phyloP scores from a whole-genome alignment of 2,329 filamentous ascomycete species.

The Huntiella omanensis region DNA sequence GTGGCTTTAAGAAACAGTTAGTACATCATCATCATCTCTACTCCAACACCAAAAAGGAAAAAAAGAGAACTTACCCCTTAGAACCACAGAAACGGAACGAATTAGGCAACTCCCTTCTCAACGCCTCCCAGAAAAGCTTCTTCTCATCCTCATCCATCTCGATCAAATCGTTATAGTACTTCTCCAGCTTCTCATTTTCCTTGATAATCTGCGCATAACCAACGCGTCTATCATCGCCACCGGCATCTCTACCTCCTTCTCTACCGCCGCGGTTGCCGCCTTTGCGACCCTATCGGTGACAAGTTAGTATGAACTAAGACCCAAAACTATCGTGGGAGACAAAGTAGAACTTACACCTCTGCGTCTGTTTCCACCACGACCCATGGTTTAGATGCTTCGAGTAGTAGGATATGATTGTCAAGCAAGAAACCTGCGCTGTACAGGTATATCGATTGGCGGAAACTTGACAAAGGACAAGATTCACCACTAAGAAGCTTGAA shows the following conservation, averaged over 20 bases:
- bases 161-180: conserved; percentile 65
- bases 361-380: conserved; percentile 10
- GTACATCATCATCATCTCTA: conserved; percentile 3
- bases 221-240: conserved; percentile 7
- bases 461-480: too few species aligned
- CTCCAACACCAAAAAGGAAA: not conserved
- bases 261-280: conserved; percentile 10
- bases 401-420: too few species aligned
- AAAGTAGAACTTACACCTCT: conserved; percentile 10
- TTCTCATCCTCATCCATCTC: conserved; percentile 63
- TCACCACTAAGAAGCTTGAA: too few species aligned
- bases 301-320: not conserved
- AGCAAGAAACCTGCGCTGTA: too few species aligned
- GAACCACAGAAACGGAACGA: conserved; percentile 96
- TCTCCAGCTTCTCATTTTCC: conserved; percentile 67
- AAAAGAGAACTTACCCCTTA: conserved; percentile 43
- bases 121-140: conserved; percentile 62
- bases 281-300: conserved; percentile 6
- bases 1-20: conserved; percentile 35
- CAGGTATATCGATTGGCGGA: too few species aligned
- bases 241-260: conserved; percentile 7
- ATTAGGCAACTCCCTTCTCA: conserved; percentile 77
- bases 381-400: conserved; percentile 1
- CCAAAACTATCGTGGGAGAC: not conserved
- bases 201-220: conserved; percentile 33